Base-by-base conservation (phyloP, 768 basidiomycete genomes). In the Mycena belliarum region DNA sequence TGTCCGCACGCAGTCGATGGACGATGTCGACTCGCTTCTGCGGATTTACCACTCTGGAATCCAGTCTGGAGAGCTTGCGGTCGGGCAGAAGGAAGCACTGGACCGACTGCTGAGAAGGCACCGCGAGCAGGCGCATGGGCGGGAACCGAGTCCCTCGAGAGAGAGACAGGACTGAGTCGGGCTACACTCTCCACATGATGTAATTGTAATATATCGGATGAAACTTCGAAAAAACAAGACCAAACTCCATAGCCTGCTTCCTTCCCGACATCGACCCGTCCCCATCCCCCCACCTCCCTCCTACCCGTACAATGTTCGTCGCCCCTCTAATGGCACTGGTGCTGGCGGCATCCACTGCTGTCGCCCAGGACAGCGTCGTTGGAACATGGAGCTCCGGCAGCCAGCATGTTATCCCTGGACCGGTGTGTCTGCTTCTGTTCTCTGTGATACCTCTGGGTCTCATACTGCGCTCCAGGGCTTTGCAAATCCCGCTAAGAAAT, bases 1-100 rank as follows among this genome's bases (percentile, higher is more conserved):
- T 68, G 93, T 98, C 52, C 88, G 93, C 61, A 98, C 96, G 11
- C 97, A 99, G 73, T 93, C 91, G 14, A 98, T 99, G 94, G 95
- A 98, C 69, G 96, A 98, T 69, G 97, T 99, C 59, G 97, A 99
- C 75, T 91, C 93, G 29, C 86, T 99, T 35, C 83, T 99, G 43
- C 92, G 97, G 70, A 83, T 98, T 38, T 98, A 97, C 76, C 95
- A 98, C 80, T 89, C 90, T 51, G 94, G 90, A 32, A 94, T 98
- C 72, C 87, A 89, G 69, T 88, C 88, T 35, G 97, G 97, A 55
- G 87, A 92, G 71, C 89, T 99, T 67, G 86, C 85, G 43, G 89
- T 98, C 41, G 95, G 97, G n/a, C 92, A 98, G 75, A 90, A 88
- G 75, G 89, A 91, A 68, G 88, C 92, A 6, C 81, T 98, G 28